Percentiles rank a stretch among this genome's conserved stretches.
Evolutionary conservation across 768 basidiomycete species (phyloP).

Genomic region (Pulveroboletus sp.): DNA sequence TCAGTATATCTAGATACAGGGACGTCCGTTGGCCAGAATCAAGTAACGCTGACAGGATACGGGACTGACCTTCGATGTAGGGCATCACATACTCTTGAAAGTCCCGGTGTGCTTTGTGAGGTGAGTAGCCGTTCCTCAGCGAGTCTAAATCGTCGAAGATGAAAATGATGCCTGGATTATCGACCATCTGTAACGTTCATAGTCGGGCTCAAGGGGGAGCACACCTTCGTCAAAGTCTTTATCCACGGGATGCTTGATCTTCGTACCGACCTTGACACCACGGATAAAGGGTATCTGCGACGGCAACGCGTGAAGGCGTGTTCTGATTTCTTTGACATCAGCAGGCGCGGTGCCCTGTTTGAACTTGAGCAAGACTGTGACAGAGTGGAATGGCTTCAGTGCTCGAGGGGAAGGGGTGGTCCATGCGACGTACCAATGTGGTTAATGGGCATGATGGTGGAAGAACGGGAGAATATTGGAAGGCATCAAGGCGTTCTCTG

Average conservation of each 20-base stretch:
- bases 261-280: conserved; percentile 9
- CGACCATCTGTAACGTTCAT: neutral
- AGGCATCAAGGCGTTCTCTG: neutral
- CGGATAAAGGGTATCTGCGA: conserved; percentile 18
- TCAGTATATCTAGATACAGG: conserved; percentile 12
- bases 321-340: conserved; percentile 5
- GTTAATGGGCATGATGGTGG: conserved; percentile 13
- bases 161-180: conserved; percentile 18
- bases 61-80: conserved; percentile 17
- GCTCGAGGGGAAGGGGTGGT: neutral
- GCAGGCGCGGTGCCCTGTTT: conserved; percentile 11
- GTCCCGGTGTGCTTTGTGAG: conserved; percentile 14
- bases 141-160: conserved; percentile 18
- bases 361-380: conserved; percentile 22
- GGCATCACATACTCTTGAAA: conserved; percentile 4
- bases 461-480: neutral
- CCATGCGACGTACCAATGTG: conserved; percentile 19
- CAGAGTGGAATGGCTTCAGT: neutral
- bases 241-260: conserved; percentile 15
- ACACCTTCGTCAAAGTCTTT: conserved; percentile 18
- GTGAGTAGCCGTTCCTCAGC: conserved; percentile 6
- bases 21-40: neutral
- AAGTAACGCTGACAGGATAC: neutral
- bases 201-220: neutral
- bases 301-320: conserved; percentile 5